phyloP scores from a whole-genome alignment of 495 filamentous ascomycete genomes.

The Penicillium paradoxum region DNA sequence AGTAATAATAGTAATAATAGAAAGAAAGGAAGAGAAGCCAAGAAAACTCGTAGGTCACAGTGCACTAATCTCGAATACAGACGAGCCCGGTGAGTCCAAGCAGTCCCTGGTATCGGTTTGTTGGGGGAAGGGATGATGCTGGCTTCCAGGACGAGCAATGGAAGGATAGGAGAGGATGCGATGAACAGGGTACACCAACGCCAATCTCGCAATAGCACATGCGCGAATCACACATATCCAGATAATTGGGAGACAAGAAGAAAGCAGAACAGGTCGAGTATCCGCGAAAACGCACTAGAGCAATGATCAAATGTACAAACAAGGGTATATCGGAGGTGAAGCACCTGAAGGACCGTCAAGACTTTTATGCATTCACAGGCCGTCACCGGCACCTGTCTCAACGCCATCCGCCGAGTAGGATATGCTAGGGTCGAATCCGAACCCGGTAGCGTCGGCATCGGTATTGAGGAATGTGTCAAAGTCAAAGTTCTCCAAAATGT shows the following conservation, averaged over 20 bases:
- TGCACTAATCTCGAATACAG: conserved; percentile 35
- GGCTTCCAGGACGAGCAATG: conserved; percentile 15
- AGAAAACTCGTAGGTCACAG: conserved; percentile 34
- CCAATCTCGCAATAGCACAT: conserved; percentile 33
- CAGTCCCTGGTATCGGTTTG: conserved; percentile 4
- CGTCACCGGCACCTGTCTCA: conserved; percentile 47
- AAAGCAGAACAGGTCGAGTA: conserved; percentile 22
- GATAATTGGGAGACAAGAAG: conserved; percentile 19
- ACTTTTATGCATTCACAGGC: conserved; percentile 38
- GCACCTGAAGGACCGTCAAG: conserved; percentile 36
- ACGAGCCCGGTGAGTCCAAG: conserved; percentile 9
- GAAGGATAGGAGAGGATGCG: conserved; percentile 29
- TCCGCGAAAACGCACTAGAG: conserved; percentile 21
- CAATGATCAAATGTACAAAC: conserved; percentile 42
- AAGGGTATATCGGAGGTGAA: conserved; percentile 45
- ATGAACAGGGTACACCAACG: conserved; percentile 37
- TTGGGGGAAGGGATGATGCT: not conserved
- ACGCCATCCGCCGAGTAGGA: conserved; percentile 43
- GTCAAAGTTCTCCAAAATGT: conserved; percentile 89
- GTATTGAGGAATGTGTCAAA: conserved; percentile 89
- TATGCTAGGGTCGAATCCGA: conserved; percentile 50
- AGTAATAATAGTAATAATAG: conserved; percentile 34
- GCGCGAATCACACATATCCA: conserved; percentile 30
- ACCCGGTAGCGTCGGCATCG: conserved; percentile 46
- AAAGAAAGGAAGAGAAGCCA: conserved; percentile 23